phyloP scores from a whole-genome alignment of 495 filamentous ascomycete genomes.

The Neohortaea acidophila region DNA sequence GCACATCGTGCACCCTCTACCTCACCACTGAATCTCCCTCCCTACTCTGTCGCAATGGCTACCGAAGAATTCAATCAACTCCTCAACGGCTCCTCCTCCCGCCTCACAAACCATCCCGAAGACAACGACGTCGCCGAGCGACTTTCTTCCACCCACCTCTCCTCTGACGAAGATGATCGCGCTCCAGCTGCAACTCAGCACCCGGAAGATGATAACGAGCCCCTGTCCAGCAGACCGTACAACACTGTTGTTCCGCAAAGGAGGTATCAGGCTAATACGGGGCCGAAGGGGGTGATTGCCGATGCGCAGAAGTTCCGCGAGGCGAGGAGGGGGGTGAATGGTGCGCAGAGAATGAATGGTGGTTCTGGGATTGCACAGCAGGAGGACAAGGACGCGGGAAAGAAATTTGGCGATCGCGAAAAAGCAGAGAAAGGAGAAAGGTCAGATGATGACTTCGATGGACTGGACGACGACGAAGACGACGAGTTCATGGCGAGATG shows the following conservation, averaged over 20 bases:
- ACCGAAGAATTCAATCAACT: too few species aligned
- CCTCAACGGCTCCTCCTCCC: too few species aligned
- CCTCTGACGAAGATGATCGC: constrained; percentile 31
- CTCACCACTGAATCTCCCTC: too few species aligned
- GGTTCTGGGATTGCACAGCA: too few species aligned
- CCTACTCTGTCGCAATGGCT: too few species aligned
- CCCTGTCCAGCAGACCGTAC: constrained; percentile 40
- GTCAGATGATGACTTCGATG: constrained; percentile 1
- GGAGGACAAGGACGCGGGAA: too few species aligned
- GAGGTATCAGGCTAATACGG: constrained; percentile 58
- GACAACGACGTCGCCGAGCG: constrained; percentile 13
- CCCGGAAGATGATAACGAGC: constrained; percentile 42
- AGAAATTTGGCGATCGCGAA: too few species aligned
- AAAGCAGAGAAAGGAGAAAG: too few species aligned
- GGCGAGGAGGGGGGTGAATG: too few species aligned
- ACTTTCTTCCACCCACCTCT: constrained; percentile 19
- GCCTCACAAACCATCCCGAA: constrained; percentile 31
- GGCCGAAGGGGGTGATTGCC: constrained; percentile 95
- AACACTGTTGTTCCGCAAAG: constrained; percentile 38
- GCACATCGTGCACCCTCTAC: too few species aligned
- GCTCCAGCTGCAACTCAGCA: constrained; percentile 34
- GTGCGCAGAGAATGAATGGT: constrained; percentile 36
- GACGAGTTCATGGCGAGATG: constrained; percentile 71
- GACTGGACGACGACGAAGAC: constrained; percentile 36
- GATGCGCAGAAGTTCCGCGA: constrained; percentile 84